phyloP scores from a whole-genome alignment of 2,329 filamentous ascomycete genomes.

The Fusarium mangiferae region DNA sequence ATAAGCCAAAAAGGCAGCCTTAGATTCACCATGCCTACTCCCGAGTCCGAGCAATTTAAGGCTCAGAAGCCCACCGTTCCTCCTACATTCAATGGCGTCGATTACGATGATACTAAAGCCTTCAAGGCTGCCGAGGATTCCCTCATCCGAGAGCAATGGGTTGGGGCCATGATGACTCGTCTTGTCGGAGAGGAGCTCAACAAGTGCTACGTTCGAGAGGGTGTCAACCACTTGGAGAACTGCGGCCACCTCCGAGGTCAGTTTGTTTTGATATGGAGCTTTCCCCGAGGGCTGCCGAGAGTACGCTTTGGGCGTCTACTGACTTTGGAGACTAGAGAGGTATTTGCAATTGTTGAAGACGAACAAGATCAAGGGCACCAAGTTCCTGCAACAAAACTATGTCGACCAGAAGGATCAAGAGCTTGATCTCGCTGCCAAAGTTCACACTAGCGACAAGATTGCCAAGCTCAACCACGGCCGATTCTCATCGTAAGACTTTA shows the following conservation, averaged over 20 bases:
- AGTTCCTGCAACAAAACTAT: conserved; percentile 85
- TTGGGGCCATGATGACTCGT: conserved; percentile 87
- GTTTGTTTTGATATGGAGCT: conserved; percentile 46
- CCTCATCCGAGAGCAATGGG: conserved; percentile 87
- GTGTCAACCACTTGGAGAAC: conserved; percentile 89
- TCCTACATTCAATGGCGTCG: conserved; percentile 86
- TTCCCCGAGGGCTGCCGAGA: not conserved
- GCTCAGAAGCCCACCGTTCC: conserved; percentile 85
- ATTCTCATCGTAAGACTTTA: conserved; percentile 44
- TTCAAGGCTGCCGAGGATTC: conserved; percentile 87
- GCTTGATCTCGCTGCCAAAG: conserved; percentile 52
- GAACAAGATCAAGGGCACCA: conserved; percentile 80
- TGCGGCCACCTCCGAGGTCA: conserved; percentile 83
- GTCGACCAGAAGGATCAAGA: conserved; percentile 62
- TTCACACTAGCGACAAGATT: conserved; percentile 54
- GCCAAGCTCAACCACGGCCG: conserved; percentile 51
- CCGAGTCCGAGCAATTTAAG: conserved; percentile 84
- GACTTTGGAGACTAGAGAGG: conserved; percentile 65
- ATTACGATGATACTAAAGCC: conserved; percentile 83
- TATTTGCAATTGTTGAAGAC: conserved; percentile 82
- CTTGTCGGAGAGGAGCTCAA: conserved; percentile 84
- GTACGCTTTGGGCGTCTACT: conserved; percentile 17
- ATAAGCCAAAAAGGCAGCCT: conserved; percentile 20
- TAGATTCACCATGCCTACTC: conserved; percentile 74
- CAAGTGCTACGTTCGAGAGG: conserved; percentile 87